A percentile compares a stretch with the other conserved stretches of the same genome.
These are phyloP conservation scores for Symbiodinium natans DNA, from an alignment of 73 alveolate genomes.

Conservation along the genomic window DNA sequence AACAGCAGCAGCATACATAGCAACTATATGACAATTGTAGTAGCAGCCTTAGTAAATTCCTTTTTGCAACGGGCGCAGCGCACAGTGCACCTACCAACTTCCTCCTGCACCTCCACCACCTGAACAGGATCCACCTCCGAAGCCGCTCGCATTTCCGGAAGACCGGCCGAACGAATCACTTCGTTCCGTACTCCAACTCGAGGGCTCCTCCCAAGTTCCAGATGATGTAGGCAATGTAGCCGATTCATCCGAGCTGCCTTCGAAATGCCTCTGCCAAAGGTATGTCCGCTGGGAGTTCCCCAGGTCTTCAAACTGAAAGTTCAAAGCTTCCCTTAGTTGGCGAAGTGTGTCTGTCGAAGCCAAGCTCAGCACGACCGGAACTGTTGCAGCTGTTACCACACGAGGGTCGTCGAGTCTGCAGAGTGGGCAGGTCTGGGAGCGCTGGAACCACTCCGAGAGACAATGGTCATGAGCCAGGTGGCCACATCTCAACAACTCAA, in stretches of 20 bases:
- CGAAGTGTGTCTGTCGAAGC: background rate
- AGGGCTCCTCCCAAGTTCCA: no score
- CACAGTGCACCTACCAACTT: no score
- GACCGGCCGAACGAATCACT: no score
- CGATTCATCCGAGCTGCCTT: background rate
- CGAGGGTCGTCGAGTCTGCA: conserved; percentile 18
- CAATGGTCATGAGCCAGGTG: background rate
- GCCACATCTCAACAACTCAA: background rate
- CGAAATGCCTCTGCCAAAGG: conserved; percentile 11
- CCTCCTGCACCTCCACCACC: conserved; percentile 12
- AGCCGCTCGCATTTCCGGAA: no score
- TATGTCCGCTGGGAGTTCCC: background rate
- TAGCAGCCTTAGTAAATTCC: background rate
- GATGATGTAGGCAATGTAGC: no score
- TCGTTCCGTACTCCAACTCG: no score
- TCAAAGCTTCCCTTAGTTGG: background rate
- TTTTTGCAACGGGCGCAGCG: background rate
- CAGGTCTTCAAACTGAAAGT: background rate
- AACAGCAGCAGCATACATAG: no score
- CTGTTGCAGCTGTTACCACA: background rate
- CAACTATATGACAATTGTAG: no score
- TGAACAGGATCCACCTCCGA: conserved; percentile 7
- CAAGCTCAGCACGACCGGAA: background rate
- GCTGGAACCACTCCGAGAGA: background rate
- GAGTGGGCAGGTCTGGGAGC: background rate